Percentiles rank a stretch among this genome's conserved stretches.
phyloP scores from a whole-genome alignment of 2,329 filamentous ascomycete genomes.

The Tolypocladium tropicale region DNA sequence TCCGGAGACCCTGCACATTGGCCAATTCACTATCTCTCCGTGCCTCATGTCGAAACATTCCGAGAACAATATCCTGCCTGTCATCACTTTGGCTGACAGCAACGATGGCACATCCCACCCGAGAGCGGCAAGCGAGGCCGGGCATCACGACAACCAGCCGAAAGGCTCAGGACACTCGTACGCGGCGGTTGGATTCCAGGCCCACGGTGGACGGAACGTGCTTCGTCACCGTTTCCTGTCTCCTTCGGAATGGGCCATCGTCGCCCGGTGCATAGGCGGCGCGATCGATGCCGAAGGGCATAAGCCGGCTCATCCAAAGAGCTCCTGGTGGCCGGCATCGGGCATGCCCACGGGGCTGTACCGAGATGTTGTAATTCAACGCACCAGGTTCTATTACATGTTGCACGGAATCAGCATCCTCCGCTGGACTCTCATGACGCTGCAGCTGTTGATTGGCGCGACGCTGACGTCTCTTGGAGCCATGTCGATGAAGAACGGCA shows the following conservation, averaged over 20 bases:
- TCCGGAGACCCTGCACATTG: neutral
- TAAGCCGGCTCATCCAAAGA: slow-evolving; percentile 28
- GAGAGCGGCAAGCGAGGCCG: neutral
- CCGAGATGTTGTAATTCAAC: slow-evolving; percentile 33
- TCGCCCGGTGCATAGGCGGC: slow-evolving; percentile 37
- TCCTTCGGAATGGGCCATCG: slow-evolving; percentile 32
- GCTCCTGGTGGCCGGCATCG: slow-evolving; percentile 32
- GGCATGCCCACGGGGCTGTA: slow-evolving; percentile 40
- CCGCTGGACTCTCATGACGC: slow-evolving; percentile 35
- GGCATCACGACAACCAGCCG: neutral
- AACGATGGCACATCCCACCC: neutral
- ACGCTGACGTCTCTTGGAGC: slow-evolving; percentile 39
- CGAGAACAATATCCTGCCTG: slow-evolving; percentile 4
- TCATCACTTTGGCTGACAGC: slow-evolving; percentile 1
- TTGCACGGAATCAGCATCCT: slow-evolving; percentile 32
- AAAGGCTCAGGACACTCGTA: neutral
- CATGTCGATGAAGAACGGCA: slow-evolving; percentile 23
- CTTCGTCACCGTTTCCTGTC: slow-evolving; percentile 28
- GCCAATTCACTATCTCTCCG: too few relatives aligned
- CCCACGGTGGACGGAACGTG: slow-evolving; percentile 7
- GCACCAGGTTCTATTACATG: slow-evolving; percentile 31
- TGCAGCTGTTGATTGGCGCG: slow-evolving; percentile 39
- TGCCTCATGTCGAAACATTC: slow-evolving; percentile 6
- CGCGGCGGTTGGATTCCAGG: neutral
- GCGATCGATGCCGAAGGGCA: slow-evolving; percentile 34